phyloP scores from a whole-genome alignment of 78 protist species.

The Dictyostelium brefeldianum region DNA sequence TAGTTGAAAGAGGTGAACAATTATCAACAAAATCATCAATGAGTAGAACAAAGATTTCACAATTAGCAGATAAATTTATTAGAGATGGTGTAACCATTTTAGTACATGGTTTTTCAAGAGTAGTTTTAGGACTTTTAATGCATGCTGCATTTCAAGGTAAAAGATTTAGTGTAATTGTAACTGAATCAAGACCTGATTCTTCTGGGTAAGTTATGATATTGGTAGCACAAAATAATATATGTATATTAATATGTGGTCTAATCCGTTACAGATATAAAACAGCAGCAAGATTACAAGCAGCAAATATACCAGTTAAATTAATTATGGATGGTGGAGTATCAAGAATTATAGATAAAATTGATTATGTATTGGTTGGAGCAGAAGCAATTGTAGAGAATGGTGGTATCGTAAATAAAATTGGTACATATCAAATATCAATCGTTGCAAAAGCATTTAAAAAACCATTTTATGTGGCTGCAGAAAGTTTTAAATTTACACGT shows the following conservation, averaged over 20 bases:
- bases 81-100: constrained; percentile 89
- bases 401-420: constrained; percentile 96
- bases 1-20: constrained; percentile 87
- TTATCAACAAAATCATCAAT: constrained; percentile 40
- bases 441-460: constrained; percentile 93
- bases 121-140: constrained; percentile 80
- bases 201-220: constrained; percentile 56
- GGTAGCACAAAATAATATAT: background rate
- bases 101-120: constrained; percentile 90
- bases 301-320: constrained; percentile 90
- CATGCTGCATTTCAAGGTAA: constrained; percentile 53
- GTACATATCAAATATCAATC: constrained; percentile 94
- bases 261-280: constrained; percentile 31
- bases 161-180: constrained; percentile 87
- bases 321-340: constrained; percentile 96
- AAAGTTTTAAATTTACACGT: constrained; percentile 97
- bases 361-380: constrained; percentile 96
- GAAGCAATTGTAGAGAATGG: constrained; percentile 99
- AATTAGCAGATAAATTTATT: constrained; percentile 86
- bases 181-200: constrained; percentile 88
- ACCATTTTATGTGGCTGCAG: constrained; percentile 98
- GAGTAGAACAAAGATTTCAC: constrained; percentile 82
- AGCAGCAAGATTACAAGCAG: constrained; percentile 68
- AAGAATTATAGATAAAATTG: constrained; percentile 84
- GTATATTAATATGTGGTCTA: background rate